Percentiles rank a stretch among this genome's conserved stretches.
Evolutionary conservation across 192 early-diverging fungal genomes (phyloP).

Genomic region (Umbelopsis sp.): DNA sequence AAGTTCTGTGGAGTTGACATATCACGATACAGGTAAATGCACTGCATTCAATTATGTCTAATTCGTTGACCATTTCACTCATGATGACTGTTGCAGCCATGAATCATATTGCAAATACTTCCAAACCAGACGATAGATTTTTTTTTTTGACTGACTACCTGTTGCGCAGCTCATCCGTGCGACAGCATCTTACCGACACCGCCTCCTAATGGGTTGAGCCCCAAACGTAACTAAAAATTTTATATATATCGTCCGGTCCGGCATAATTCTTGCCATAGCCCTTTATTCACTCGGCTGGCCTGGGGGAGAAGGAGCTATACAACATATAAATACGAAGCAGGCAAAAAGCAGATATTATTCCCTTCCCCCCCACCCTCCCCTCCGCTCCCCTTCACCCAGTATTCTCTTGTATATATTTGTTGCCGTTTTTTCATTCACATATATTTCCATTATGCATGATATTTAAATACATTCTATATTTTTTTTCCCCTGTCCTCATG

Average conservation of each 20-base stretch:
- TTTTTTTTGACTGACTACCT: background rate
- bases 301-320: background rate
- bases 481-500: too few relatives aligned
- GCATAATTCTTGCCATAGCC: background rate
- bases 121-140: background rate
- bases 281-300: background rate
- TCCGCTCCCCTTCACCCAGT: too few relatives aligned
- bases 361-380: background rate
- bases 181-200: background rate
- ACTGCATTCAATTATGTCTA: too few relatives aligned
- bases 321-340: background rate
- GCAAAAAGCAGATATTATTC: background rate
- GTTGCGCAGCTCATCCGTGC: background rate
- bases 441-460: too few relatives aligned
- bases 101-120: conserved; percentile 8
- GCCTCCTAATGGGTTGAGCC: too few relatives aligned
- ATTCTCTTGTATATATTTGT: too few relatives aligned
- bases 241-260: too few relatives aligned
- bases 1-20: conserved; percentile 12
- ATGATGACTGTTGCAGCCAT: background rate
- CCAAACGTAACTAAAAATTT: too few relatives aligned
- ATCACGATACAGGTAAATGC: background rate
- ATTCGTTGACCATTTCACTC: background rate
- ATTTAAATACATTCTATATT: too few relatives aligned
- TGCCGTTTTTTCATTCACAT: too few relatives aligned